Conservation (phyloP, 1,139 yeast species). For the Pichia sp. region DNA sequence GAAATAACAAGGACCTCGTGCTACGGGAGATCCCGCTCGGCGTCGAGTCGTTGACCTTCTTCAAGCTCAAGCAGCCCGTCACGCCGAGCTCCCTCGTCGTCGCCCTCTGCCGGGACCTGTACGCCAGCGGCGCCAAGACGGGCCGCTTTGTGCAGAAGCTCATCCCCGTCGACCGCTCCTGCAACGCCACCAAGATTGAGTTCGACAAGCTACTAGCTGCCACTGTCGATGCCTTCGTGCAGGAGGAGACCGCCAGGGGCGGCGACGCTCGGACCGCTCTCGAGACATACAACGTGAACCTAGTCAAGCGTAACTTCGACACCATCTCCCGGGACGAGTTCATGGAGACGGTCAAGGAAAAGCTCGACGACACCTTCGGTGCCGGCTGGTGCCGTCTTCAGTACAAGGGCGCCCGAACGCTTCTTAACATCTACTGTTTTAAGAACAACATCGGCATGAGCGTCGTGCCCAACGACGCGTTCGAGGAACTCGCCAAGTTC, state of each 20-base stretch:
- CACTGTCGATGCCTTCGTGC: constrained; percentile 21
- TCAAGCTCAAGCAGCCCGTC: constrained; percentile 73
- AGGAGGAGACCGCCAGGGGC: constrained; percentile 14
- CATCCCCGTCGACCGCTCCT: constrained; percentile 75
- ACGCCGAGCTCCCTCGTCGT: constrained; percentile 70
- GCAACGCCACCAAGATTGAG: constrained; percentile 68
- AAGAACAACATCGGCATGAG: constrained; percentile 80
- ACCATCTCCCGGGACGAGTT: constrained; percentile 57
- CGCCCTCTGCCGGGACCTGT: constrained; percentile 57
- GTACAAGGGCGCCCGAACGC: constrained; percentile 70
- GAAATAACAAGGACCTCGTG: constrained; percentile 39
- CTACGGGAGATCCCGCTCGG: constrained; percentile 65
- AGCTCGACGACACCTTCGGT: constrained; percentile 6
- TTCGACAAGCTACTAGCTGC: constrained; percentile 48
- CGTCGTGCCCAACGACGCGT: constrained; percentile 57
- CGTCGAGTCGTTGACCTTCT: constrained; percentile 81
- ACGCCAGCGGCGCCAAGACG: constrained; percentile 46
- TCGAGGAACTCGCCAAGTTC: constrained; percentile 50
- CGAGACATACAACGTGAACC: constrained; percentile 72
- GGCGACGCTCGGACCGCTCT: constrained; percentile 1
- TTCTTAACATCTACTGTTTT: constrained; percentile 82
- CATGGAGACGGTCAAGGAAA: constrained; percentile 7
- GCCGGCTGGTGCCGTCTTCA: constrained; percentile 46
- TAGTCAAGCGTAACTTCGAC: constrained; percentile 74
- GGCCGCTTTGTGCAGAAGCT: constrained; percentile 74